Evolutionary conservation across 192 early-diverging fungal species (phyloP).

Genomic region (Physocladia obscura): DNA sequence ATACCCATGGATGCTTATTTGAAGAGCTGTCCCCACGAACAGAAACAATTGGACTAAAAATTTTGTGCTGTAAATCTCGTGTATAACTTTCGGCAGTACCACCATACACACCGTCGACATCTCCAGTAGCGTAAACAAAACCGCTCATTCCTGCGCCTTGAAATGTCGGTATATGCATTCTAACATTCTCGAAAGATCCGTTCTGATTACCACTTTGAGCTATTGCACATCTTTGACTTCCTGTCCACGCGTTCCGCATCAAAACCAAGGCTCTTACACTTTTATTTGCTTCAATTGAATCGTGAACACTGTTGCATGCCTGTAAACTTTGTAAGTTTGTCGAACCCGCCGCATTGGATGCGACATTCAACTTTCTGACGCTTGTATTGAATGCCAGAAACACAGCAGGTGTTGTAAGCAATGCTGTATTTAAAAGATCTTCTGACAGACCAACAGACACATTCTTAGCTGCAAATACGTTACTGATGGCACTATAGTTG

Average conservation of each 20-base stretch:
- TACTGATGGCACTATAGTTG: too few species aligned
- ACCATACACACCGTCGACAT: slow-evolving; percentile 7
- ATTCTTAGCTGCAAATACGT: too few species aligned
- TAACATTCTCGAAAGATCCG: neutral
- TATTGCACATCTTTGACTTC: slow-evolving; percentile 10
- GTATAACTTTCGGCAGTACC: neutral
- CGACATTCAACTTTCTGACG: slow-evolving; percentile 15
- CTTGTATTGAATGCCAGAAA: too few species aligned
- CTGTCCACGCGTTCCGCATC: slow-evolving; percentile 4
- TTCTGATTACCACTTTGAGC: neutral
- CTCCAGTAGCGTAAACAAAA: neutral
- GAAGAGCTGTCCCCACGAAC: neutral
- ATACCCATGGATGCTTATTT: slow-evolving; percentile 5
- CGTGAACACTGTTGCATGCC: too few species aligned
- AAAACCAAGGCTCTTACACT: neutral
- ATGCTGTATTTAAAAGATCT: too few species aligned
- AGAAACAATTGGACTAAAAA: slow-evolving; percentile 9
- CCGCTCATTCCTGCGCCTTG: slow-evolving; percentile 6
- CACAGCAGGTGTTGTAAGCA: too few species aligned
- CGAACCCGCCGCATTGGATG: too few species aligned
- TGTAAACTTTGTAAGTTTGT: too few species aligned
- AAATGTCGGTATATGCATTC: slow-evolving; percentile 14
- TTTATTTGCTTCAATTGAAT: neutral
- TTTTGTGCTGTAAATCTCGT: slow-evolving; percentile 16
- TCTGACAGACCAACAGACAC: neutral